Evolutionary conservation across 148 eudicot genomes (phyloP).

Genomic region (Fagopyrum tataricum): DNA sequence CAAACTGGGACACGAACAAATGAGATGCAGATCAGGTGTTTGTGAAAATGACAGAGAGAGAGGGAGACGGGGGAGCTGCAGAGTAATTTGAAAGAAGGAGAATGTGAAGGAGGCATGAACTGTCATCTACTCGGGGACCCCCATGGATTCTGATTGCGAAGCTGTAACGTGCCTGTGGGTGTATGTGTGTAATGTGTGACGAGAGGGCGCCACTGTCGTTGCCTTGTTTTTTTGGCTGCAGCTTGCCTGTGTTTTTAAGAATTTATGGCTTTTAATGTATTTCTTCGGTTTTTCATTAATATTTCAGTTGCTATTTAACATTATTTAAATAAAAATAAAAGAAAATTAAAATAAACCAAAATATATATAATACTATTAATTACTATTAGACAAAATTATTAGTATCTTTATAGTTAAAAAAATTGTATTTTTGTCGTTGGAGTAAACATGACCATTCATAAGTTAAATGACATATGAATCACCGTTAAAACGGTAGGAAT

Average conservation of each 20-base stretch:
- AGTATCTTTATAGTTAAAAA: no score
- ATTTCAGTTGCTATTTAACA: no score
- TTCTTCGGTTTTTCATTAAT: background rate
- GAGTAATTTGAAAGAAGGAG: constrained; percentile 1
- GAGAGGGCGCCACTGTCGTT: constrained; percentile 11
- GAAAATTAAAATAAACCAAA: no score
- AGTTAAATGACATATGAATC: no score
- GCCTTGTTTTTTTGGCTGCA: background rate
- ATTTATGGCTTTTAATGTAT: background rate
- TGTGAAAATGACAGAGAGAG: constrained; percentile 15
- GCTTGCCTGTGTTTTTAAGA: background rate
- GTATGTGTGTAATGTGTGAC: background rate
- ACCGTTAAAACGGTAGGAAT: no score
- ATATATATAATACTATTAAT: no score
- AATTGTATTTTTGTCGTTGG: no score
- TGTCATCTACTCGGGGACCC: constrained; percentile 7
- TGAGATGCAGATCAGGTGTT: constrained; percentile 12
- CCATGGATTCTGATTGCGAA: background rate
- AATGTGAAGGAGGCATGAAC: background rate
- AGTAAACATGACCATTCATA: no score
- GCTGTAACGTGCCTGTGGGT: constrained; percentile 8
- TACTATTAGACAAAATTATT: no score
- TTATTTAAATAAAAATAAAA: no score
- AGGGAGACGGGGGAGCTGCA: background rate
- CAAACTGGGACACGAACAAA: background rate